Evolutionary conservation across 2,329 filamentous ascomycete species (phyloP), one percentile per base, ranked within the genome.

Genomic region (Cladorrhinum sp.): DNA sequence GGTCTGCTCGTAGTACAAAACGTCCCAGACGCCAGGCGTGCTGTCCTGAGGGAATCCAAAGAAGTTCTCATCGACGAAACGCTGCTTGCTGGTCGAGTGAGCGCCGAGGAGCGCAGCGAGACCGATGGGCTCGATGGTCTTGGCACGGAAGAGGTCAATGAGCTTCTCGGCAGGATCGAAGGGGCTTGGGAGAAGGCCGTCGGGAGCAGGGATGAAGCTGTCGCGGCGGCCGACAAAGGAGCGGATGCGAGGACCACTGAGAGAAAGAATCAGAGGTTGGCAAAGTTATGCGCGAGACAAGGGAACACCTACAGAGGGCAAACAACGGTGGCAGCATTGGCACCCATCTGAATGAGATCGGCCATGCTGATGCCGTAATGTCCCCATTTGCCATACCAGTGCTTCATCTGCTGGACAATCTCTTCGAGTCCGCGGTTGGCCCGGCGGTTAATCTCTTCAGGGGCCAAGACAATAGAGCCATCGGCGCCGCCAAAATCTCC

Each of bases 71-170:
- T 82, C 75, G 57, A 79, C 75, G 62, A 77, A 77, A 58, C 73
- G 75, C 65, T 85, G 81, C 64, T 74, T 76, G 7, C 79, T 76
- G 7, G 77, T 73, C 2, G 78, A 78, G 69, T 86, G 83, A 0
- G 83, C 82, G 57, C 83, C 83, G 2, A 85, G 66, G 1, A 86
- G 77, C 1, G 83, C 82, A 1, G 80, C 77, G 2, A 85, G 75
- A 57, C 83, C 82, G 26, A 71, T 70, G 1, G 80, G 70, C 8
- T 71, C 72, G 71, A 85, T 80, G 2, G 80, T 81, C 71, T 84
- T 84, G 63, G 75, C 75, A 28, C 67, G 61, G 69, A 84, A 85
- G 7, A 82, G 73, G 2, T 72, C 64, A 58, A 83, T 74, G 46
- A 83, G 72, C 12, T 70, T 72, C 30, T 78, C 71, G 21, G 78